Evolutionary conservation across 768 basidiomycete genomes (phyloP).

Genomic region (Hericium rajendrae): DNA sequence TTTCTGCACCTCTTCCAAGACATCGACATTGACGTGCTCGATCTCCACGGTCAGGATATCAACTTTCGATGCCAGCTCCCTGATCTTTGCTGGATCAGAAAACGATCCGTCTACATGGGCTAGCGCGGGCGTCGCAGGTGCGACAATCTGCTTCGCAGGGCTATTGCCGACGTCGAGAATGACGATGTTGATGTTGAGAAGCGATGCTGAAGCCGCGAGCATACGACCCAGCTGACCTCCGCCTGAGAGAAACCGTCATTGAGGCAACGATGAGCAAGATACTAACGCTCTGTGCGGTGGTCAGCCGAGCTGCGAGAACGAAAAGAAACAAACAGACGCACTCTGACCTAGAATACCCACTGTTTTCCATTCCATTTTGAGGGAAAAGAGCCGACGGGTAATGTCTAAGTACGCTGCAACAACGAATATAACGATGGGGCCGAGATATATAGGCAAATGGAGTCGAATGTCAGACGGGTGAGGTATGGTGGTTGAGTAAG

Average conservation of each 20-base stretch:
- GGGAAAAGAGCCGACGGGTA: too few species aligned
- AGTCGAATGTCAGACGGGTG: too few species aligned
- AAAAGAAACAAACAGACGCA: conserved; percentile 13
- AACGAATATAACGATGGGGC: too few species aligned
- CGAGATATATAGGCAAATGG: too few species aligned
- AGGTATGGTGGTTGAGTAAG: too few species aligned
- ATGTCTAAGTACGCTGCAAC: too few species aligned
- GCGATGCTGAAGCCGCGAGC: conserved; percentile 83
- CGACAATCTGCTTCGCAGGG: conserved; percentile 85
- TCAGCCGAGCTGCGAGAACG: not conserved
- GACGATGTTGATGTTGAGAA: conserved; percentile 74
- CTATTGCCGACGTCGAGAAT: conserved; percentile 76
- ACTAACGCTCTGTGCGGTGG: not conserved
- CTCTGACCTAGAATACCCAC: conserved; percentile 31
- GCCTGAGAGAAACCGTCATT: conserved; percentile 36
- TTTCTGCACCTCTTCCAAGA: conserved; percentile 53
- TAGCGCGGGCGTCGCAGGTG: conserved; percentile 37
- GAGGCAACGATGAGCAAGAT: not conserved
- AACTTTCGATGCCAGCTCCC: conserved; percentile 66
- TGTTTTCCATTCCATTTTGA: not conserved
- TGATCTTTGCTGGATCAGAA: conserved; percentile 68
- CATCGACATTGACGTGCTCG: conserved; percentile 82
- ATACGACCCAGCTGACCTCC: conserved; percentile 97
- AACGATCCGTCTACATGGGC: conserved; percentile 86
- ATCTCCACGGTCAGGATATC: conserved; percentile 94